A percentile compares a stretch with the other conserved stretches of the same genome.
Conservation (phyloP, 2,329 filamentous ascomycete genomes). For the Alternaria arborescens region DNA sequence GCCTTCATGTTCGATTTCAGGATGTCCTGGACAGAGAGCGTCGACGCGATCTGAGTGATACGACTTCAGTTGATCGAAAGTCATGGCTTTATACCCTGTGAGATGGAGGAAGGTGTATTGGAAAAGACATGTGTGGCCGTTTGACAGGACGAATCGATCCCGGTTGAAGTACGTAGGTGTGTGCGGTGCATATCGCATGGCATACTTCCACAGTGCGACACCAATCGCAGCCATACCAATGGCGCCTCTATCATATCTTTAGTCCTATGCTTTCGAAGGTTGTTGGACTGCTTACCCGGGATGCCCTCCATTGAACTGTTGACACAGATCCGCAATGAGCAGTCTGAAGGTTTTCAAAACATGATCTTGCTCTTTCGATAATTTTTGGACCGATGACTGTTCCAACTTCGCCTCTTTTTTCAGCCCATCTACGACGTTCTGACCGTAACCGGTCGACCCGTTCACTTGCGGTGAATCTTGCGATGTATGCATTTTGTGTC, state of each 20-base stretch:
- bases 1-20: constrained; percentile 66
- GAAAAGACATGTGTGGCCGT: constrained; percentile 65
- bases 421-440: constrained; percentile 6
- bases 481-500: constrained; percentile 29
- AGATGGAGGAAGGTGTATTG: constrained; percentile 64
- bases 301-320: constrained; percentile 75
- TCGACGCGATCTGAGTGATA: constrained; percentile 60
- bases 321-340: constrained; percentile 67
- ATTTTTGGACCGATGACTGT: constrained; percentile 49
- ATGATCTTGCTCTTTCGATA: constrained; percentile 21
- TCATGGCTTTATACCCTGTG: constrained; percentile 63
- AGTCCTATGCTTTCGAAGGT: neutral
- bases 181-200: constrained; percentile 67
- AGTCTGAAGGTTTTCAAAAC: constrained; percentile 23
- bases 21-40: constrained; percentile 63
- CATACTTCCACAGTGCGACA: constrained; percentile 68
- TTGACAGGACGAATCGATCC: constrained; percentile 70
- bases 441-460: constrained; percentile 19
- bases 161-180: constrained; percentile 67
- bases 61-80: constrained; percentile 64
- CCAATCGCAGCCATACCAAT: constrained; percentile 71
- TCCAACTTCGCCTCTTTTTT: constrained; percentile 18
- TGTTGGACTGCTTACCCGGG: constrained; percentile 57
- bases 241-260: constrained; percentile 3
- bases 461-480: constrained; percentile 22